Evolutionary conservation across 805 yeast species (phyloP).

Genomic region (Teunomyces funiuensis): DNA sequence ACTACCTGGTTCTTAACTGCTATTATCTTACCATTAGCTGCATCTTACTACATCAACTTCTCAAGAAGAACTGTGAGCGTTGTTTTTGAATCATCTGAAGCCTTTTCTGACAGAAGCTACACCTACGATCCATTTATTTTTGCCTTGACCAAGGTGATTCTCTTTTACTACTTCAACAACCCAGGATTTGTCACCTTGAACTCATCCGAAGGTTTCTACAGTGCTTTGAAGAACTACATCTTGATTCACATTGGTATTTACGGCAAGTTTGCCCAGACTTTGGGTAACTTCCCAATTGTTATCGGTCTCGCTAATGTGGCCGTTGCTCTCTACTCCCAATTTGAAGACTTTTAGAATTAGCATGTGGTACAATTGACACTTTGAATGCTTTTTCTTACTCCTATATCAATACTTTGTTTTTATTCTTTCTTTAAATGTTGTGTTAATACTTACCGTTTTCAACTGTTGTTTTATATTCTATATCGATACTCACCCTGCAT

Average conservation of each 20-base stretch:
- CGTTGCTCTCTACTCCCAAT: conserved; percentile 52
- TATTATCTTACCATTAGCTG: conserved; percentile 39
- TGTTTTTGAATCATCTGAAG: conserved; percentile 34
- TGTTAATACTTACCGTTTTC: conserved; percentile 4
- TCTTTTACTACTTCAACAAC: conserved; percentile 39
- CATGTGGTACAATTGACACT: neutral
- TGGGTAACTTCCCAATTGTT: conserved; percentile 49
- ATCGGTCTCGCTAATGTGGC: conserved; percentile 46
- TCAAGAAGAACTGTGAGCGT: conserved; percentile 37
- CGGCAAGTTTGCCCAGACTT: conserved; percentile 33
- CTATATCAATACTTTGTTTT: conserved; percentile 9
- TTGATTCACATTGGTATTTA: conserved; percentile 38
- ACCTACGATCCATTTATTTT: conserved; percentile 52
- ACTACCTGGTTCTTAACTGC: conserved; percentile 46
- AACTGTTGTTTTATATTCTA: conserved; percentile 7
- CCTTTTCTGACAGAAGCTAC: conserved; percentile 35
- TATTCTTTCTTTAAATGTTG: conserved; percentile 6
- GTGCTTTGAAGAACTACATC: conserved; percentile 29
- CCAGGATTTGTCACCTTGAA: conserved; percentile 28
- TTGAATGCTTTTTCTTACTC: neutral
- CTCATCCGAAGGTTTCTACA: conserved; percentile 24
- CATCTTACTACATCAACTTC: conserved; percentile 54
- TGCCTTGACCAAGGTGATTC: conserved; percentile 44
- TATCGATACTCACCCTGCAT: neutral
- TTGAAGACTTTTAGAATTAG: conserved; percentile 38